A percentile compares a stretch with the other conserved stretches of the same genome.
These are phyloP conservation scores for Cucurbita ficifolia DNA, from an alignment of 306 rosid species.

Conservation along the genomic window DNA sequence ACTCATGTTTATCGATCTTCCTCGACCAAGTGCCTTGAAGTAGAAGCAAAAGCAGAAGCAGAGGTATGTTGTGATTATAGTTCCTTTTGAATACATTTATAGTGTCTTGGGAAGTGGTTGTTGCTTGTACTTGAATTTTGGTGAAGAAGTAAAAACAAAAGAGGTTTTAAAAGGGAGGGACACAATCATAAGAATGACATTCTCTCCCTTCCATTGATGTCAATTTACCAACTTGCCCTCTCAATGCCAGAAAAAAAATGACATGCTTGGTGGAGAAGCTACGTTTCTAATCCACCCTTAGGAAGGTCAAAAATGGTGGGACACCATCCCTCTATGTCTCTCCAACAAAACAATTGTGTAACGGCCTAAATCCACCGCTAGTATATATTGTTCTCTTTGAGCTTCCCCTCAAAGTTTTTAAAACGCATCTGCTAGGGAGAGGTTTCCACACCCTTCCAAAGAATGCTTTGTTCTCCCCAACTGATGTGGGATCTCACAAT, in stretches of 20 bases:
- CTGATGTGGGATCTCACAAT: too few relatives aligned
- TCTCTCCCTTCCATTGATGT: not conserved
- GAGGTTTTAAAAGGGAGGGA: constrained; percentile 21
- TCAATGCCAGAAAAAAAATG: not conserved
- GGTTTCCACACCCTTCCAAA: too few relatives aligned
- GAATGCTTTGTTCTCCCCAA: too few relatives aligned
- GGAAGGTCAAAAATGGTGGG: not conserved
- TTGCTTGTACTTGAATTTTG: constrained; percentile 46
- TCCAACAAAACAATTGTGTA: not conserved
- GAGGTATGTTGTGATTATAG: constrained; percentile 11
- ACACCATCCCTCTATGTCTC: not conserved
- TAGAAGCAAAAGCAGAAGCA: not conserved
- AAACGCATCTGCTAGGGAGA: too few relatives aligned
- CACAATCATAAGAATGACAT: constrained; percentile 41
- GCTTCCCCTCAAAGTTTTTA: too few relatives aligned
- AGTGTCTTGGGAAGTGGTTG: constrained; percentile 31
- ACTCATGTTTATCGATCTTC: constrained; percentile 19
- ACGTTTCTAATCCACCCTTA: not conserved
- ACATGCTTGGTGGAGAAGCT: constrained; percentile 1
- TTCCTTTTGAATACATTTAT: constrained; percentile 38
- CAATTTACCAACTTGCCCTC: constrained; percentile 10
- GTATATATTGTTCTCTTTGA: too few relatives aligned
- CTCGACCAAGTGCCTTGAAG: constrained; percentile 5
- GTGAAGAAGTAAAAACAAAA: constrained; percentile 17
- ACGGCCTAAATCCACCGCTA: too few relatives aligned